These are phyloP conservation scores for Tricholoma sp. DNA, from an alignment of 768 basidiomycete genomes.

Conservation along the genomic window DNA sequence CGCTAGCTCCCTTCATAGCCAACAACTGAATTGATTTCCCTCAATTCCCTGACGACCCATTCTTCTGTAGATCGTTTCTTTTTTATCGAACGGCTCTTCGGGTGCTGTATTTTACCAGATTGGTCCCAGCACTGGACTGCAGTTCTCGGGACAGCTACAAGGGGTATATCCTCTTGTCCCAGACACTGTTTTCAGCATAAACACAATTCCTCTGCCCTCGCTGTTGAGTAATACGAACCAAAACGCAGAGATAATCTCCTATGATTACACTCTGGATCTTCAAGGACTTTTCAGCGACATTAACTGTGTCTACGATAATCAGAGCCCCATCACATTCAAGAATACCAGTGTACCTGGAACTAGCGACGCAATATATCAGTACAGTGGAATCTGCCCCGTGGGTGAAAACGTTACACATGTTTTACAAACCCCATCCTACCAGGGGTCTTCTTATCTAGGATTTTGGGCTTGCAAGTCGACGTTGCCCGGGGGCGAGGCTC, in stretches of 20 bases:
- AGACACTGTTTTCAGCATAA: conserved; percentile 7
- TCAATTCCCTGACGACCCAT: too few relatives aligned
- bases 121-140: conserved; percentile 11
- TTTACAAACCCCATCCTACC: too few relatives aligned
- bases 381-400: too few relatives aligned
- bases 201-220: conserved; percentile 1
- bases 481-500: neutral
- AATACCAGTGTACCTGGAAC: too few relatives aligned
- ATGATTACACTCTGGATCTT: conserved; percentile 18
- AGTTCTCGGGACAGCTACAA: conserved; percentile 17
- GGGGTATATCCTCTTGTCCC: conserved; percentile 19
- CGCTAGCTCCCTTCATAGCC: conserved; percentile 3
- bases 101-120: conserved; percentile 16
- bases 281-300: conserved; percentile 18
- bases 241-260: conserved; percentile 3
- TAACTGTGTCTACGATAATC: neutral
- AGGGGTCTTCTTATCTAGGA: conserved; percentile 2
- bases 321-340: too few relatives aligned
- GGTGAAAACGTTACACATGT: too few relatives aligned
- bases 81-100: neutral
- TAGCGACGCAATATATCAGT: too few relatives aligned
- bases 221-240: neutral
- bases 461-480: conserved; percentile 17
- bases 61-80: neutral
- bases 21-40: too few relatives aligned